Evolutionary conservation across 1,284 basidiomycete species (phyloP).

Genomic region (Boletus smithii): DNA sequence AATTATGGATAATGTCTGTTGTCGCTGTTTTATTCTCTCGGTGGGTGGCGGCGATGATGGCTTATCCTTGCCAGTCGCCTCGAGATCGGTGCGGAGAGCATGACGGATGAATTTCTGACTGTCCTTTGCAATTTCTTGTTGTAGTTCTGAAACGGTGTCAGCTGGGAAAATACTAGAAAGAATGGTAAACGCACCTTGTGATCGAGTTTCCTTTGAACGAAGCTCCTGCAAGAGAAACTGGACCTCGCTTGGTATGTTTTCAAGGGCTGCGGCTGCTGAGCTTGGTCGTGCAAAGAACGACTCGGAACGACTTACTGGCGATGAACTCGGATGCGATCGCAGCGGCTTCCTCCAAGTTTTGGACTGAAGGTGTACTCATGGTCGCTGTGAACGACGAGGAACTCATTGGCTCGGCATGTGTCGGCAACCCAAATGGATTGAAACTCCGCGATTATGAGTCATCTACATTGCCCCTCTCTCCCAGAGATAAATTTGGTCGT

Average conservation of each 20-base stretch:
- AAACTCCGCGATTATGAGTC: conserved; percentile 27
- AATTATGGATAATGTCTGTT: conserved; percentile 37
- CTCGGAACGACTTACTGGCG: conserved; percentile 46
- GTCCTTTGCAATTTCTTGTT: conserved; percentile 53
- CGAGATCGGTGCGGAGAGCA: conserved; percentile 37
- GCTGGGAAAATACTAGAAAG: background rate
- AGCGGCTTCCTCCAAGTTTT: conserved; percentile 60
- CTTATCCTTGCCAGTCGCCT: conserved; percentile 23
- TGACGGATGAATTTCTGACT: conserved; percentile 52
- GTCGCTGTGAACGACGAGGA: conserved; percentile 4
- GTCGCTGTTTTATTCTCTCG: conserved; percentile 31
- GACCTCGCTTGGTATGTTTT: conserved; percentile 74
- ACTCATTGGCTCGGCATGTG: conserved; percentile 6
- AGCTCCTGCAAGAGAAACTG: conserved; percentile 72
- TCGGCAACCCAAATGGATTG: conserved; percentile 18
- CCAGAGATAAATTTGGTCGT: too few species aligned
- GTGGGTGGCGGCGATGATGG: conserved; percentile 31
- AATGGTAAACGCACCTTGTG: conserved; percentile 41
- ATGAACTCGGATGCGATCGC: conserved; percentile 68
- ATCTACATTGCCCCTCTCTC: too few species aligned
- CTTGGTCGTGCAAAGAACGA: background rate
- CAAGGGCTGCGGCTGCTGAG: conserved; percentile 46
- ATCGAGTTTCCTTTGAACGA: conserved; percentile 51
- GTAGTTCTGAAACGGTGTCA: conserved; percentile 41
- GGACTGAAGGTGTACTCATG: conserved; percentile 35